Percentiles rank a stretch among this genome's conserved stretches.
These are phyloP conservation scores for Durotheca rogersii DNA, from an alignment of 495 filamentous ascomycete species.

Conservation along the genomic window DNA sequence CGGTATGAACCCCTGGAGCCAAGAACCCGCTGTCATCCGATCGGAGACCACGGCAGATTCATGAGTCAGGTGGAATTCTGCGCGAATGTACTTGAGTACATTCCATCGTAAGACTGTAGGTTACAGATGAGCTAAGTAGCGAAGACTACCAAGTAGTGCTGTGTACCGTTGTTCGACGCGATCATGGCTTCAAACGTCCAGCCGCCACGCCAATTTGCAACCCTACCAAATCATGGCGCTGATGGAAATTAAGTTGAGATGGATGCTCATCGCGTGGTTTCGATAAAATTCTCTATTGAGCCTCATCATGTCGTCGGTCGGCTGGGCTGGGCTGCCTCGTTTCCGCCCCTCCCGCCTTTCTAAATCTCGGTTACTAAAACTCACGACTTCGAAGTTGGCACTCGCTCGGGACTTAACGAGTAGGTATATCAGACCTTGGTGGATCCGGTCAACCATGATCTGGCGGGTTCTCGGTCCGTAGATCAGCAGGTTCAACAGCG, in stretches of 20 bases:
- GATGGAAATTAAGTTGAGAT: constrained; percentile 55
- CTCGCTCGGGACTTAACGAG: too few relatives aligned
- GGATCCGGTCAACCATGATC: constrained; percentile 45
- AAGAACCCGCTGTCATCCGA: too few relatives aligned
- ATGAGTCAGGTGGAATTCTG: too few relatives aligned
- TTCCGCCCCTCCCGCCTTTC: constrained; percentile 30
- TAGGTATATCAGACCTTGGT: too few relatives aligned
- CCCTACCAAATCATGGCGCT: constrained; percentile 54
- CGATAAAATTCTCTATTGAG: constrained; percentile 48
- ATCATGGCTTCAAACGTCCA: constrained; percentile 16
- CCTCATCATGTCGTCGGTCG: constrained; percentile 38
- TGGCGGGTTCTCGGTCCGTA: constrained; percentile 51
- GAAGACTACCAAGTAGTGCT: too few relatives aligned
- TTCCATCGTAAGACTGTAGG: too few relatives aligned
- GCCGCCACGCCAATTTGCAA: constrained; percentile 42
- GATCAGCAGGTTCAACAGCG: constrained; percentile 48
- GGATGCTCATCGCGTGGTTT: constrained; percentile 58
- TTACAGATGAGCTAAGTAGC: too few relatives aligned
- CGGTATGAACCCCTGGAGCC: too few relatives aligned
- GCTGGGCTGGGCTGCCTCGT: constrained; percentile 1
- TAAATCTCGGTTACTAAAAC: constrained; percentile 7
- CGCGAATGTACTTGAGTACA: too few relatives aligned
- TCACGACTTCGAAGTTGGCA: not conserved
- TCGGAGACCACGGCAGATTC: too few relatives aligned
- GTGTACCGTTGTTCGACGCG: not conserved